Conservation (phyloP, 176 grass and related monocot genomes). For the Carex myosuroides region DNA sequence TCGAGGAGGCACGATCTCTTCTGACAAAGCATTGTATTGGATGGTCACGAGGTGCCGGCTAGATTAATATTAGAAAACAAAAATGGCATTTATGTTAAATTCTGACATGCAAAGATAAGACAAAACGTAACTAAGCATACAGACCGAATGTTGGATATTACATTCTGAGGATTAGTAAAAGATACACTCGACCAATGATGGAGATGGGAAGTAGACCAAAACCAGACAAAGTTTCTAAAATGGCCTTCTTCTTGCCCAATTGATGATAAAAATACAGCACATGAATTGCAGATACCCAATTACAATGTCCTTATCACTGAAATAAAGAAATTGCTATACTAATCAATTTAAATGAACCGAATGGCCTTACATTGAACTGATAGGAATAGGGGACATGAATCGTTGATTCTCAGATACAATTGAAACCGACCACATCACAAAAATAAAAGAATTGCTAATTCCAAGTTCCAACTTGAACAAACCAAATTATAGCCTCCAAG, state of each 20-base stretch:
- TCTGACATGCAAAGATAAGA: neutral
- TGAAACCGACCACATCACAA: neutral
- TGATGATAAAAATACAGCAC: neutral
- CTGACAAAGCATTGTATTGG: conserved; percentile 92
- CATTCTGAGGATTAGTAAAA: neutral
- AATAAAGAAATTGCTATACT: neutral
- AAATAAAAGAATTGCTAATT: neutral
- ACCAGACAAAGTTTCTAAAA: neutral
- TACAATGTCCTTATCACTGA: neutral
- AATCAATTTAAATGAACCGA: neutral
- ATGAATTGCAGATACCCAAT: neutral
- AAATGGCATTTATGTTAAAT: neutral
- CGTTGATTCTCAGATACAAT: neutral
- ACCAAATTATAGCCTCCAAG: neutral
- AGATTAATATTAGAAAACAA: conserved; percentile 19
- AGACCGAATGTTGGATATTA: neutral
- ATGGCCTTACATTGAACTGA: neutral
- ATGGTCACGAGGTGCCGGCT: conserved; percentile 66
- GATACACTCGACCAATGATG: neutral
- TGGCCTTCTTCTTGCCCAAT: neutral
- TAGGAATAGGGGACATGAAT: neutral
- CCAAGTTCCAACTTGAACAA: neutral
- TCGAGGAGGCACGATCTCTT: conserved; percentile 77
- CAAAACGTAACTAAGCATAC: neutral
- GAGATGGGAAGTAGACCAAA: neutral